Conservation (phyloP, 179 eudicot genomes). For the Carnegiea gigantea region DNA sequence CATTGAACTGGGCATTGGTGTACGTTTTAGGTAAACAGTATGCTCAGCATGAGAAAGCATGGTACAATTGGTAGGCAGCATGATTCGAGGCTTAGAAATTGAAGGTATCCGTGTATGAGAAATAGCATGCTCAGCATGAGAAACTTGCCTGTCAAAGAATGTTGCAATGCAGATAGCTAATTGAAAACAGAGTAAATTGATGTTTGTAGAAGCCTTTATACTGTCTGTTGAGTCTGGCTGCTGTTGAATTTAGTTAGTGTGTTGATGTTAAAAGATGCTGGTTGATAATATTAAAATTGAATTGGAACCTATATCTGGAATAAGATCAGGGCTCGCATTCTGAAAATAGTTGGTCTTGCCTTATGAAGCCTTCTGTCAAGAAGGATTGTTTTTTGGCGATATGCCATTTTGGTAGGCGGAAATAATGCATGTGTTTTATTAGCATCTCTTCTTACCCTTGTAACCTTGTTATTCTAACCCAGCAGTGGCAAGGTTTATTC, state of each 20-base stretch:
- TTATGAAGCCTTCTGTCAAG: not conserved
- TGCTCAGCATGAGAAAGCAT: not conserved
- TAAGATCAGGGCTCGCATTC: not conserved
- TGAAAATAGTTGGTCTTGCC: not conserved
- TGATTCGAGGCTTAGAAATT: not conserved
- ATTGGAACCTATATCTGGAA: not conserved
- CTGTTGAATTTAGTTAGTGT: not conserved
- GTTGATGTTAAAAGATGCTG: not conserved
- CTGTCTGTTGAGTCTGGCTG: not conserved
- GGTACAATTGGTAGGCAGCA: not conserved
- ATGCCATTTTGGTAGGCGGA: not conserved
- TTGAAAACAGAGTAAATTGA: not conserved
- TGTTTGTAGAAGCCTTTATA: not conserved
- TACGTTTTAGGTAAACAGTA: not conserved
- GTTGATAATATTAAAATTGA: not conserved
- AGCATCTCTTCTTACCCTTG: not conserved
- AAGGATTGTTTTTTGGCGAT: not conserved
- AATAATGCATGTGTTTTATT: not conserved
- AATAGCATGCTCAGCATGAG: not conserved
- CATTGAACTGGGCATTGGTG: not conserved
- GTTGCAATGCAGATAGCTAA: not conserved
- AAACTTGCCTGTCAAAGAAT: not conserved
- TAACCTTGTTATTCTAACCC: not conserved
- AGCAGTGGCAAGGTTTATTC: no score
- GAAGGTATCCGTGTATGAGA: not conserved